phyloP scores from a whole-genome alignment of 345 rosid genomes.

The Citrus trifoliata region DNA sequence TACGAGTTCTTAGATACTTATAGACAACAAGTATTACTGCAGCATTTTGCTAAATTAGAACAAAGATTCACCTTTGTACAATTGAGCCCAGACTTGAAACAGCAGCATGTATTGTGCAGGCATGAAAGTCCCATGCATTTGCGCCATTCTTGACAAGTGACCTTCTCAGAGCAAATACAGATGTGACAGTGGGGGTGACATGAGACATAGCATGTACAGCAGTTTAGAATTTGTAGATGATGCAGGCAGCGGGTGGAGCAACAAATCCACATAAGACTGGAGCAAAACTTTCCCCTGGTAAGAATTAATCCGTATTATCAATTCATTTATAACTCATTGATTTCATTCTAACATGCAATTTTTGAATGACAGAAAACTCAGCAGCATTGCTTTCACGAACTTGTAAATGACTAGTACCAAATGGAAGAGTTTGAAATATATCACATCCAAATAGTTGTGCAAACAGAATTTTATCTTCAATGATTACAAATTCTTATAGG shows the following conservation, averaged over 20 bases:
- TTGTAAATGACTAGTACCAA: background rate
- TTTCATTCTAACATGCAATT: background rate
- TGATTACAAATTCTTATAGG: too few relatives aligned
- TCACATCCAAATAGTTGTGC: background rate
- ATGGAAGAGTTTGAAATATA: background rate
- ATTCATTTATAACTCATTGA: background rate
- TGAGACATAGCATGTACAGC: conserved; percentile 5
- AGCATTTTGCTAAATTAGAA: conserved; percentile 13
- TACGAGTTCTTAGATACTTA: background rate
- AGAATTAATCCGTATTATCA: background rate
- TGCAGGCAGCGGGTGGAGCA: conserved; percentile 18
- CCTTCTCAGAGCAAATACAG: conserved; percentile 3
- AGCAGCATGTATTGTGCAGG: background rate
- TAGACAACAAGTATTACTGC: conserved; percentile 16
- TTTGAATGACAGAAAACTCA: background rate
- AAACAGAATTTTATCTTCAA: background rate
- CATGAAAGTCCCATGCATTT: conserved; percentile 11
- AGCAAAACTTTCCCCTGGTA: conserved; percentile 15
- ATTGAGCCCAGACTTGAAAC: background rate
- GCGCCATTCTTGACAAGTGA: conserved; percentile 7
- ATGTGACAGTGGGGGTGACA: background rate
- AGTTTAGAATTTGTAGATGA: conserved; percentile 1
- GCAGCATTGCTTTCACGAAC: background rate
- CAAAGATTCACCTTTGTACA: conserved; percentile 21
- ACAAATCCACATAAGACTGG: conserved; percentile 19